Conservation (phyloP, 331 rosid genomes). For the Spiraea crenata region DNA sequence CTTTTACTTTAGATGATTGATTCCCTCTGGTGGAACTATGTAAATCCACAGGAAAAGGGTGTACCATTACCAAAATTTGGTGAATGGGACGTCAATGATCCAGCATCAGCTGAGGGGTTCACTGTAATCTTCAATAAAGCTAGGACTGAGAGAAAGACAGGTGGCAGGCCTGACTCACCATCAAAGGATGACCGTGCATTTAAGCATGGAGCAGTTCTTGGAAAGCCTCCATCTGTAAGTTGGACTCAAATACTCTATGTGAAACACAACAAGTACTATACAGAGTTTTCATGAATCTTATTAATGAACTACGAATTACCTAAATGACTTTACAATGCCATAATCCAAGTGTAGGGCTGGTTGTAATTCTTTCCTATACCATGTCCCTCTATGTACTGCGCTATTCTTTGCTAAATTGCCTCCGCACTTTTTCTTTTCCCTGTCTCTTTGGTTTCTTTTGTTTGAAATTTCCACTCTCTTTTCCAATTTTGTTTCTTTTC, state of each 20-base stretch:
- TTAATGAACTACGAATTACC: background rate
- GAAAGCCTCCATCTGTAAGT: conserved; percentile 67
- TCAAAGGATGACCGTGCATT: conserved; percentile 39
- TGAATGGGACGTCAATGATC: conserved; percentile 85
- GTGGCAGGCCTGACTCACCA: conserved; percentile 49
- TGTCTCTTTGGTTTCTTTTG: background rate
- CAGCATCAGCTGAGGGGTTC: conserved; percentile 77
- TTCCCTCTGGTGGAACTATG: conserved; percentile 2
- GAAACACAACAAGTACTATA: background rate
- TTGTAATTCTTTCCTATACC: background rate
- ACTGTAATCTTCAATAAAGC: conserved; percentile 80
- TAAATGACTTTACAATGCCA: background rate
- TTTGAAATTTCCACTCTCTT: background rate
- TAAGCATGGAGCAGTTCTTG: conserved; percentile 52
- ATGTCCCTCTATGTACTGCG: background rate
- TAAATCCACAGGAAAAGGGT: conserved; percentile 46
- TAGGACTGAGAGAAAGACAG: conserved; percentile 60
- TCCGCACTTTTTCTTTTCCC: background rate
- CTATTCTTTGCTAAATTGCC: background rate
- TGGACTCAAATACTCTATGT: background rate
- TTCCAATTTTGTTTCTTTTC: too few species aligned
- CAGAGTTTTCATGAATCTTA: background rate
- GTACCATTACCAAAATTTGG: conserved; percentile 77
- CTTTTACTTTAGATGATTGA: background rate
- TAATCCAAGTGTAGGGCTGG: background rate